phyloP scores from a whole-genome alignment of 2,329 filamentous ascomycete species.

The Penicillium oxalicum region DNA sequence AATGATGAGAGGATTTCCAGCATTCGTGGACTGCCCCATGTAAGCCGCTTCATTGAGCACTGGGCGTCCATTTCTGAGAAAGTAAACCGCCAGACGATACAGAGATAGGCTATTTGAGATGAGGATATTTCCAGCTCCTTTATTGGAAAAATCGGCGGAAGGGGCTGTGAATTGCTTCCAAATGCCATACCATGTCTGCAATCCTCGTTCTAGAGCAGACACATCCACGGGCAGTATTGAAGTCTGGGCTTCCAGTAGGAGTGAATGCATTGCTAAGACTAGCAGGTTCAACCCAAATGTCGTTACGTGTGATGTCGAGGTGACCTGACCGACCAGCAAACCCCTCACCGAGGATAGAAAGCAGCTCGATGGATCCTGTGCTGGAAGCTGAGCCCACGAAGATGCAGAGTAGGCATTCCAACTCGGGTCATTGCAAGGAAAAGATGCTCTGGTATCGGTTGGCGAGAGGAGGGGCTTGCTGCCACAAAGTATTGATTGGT shows the following conservation, averaged over 20 bases:
- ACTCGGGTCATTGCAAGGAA: neutral
- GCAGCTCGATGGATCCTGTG: slow-evolving; percentile 2
- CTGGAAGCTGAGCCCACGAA: neutral
- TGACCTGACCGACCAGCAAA: neutral
- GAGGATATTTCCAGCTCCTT: neutral
- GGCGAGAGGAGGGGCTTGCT: slow-evolving; percentile 1
- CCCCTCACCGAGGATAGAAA: neutral
- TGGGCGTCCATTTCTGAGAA: neutral
- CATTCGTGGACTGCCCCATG: neutral
- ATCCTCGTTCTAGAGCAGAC: neutral
- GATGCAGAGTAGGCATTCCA: slow-evolving; percentile 2
- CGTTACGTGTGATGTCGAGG: neutral
- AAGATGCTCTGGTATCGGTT: slow-evolving; percentile 1
- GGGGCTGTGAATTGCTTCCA: neutral
- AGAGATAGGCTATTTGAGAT: neutral
- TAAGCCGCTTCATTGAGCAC: neutral
- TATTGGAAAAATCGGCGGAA: neutral
- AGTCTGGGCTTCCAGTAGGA: slow-evolving; percentile 1
- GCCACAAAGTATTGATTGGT: neutral
- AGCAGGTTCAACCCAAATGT: slow-evolving; percentile 1
- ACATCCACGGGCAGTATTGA: slow-evolving; percentile 3
- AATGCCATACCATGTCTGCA: neutral
- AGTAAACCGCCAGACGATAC: neutral
- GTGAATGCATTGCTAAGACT: neutral
- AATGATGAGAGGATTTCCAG: neutral